These are phyloP conservation scores for Iris macrosiphon DNA, from an alignment of 106 monocot species.

Conservation along the genomic window DNA sequence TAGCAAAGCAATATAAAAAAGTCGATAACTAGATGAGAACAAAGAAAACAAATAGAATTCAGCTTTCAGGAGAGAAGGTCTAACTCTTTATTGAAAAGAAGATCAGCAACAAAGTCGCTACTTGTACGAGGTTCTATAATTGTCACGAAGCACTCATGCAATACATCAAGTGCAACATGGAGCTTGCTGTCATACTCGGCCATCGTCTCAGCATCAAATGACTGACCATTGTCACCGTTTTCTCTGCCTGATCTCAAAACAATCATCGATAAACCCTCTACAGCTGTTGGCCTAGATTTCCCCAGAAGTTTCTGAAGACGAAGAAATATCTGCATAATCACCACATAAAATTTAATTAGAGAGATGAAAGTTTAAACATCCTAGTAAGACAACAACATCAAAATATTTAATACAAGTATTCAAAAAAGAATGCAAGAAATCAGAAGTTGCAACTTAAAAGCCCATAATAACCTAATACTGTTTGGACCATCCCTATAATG, in stretches of 20 bases:
- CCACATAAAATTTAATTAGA: background rate
- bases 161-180: constrained; percentile 42
- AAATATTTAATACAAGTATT: no score
- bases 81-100: constrained; percentile 59
- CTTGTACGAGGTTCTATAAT: constrained; percentile 44
- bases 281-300: constrained; percentile 19
- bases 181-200: constrained; percentile 39
- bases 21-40: background rate
- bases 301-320: constrained; percentile 32
- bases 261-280: constrained; percentile 36
- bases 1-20: background rate
- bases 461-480: no score
- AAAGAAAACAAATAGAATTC: background rate
- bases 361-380: no score
- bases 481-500: no score
- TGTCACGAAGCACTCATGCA: constrained; percentile 62
- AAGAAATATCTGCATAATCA: constrained; percentile 30
- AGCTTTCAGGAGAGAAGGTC: no score
- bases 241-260: constrained; percentile 25
- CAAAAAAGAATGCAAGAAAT: no score
- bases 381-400: no score
- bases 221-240: constrained; percentile 5
- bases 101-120: constrained; percentile 42
- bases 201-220: constrained; percentile 15
- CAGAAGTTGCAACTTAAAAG: no score